These are phyloP conservation scores for Beauveria medogensis DNA, from an alignment of 2,329 filamentous ascomycete species.

Conservation along the genomic window DNA sequence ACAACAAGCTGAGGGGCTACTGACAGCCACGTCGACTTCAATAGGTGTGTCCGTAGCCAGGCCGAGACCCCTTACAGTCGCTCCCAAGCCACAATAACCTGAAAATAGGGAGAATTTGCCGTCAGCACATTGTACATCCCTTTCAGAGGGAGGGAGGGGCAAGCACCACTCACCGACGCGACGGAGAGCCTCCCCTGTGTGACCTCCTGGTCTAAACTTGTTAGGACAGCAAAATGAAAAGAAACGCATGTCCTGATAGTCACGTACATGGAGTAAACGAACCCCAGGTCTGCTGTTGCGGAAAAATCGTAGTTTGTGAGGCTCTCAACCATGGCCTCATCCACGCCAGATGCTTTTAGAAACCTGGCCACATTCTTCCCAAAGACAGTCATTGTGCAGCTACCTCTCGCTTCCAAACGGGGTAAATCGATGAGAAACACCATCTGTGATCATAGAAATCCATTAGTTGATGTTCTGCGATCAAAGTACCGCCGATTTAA, in stretches of 20 bases:
- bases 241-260: not conserved
- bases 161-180: conserved; percentile 22
- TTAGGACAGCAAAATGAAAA: conserved; percentile 12
- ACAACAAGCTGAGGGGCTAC: conserved; percentile 19
- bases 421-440: conserved; percentile 93
- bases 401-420: conserved; percentile 33
- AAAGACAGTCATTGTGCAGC: conserved; percentile 42
- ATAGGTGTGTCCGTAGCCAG: conserved; percentile 47
- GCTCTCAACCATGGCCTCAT: conserved; percentile 56
- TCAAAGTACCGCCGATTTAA: not conserved
- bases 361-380: conserved; percentile 64
- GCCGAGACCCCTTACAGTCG: conserved; percentile 55
- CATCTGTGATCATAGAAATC: conserved; percentile 37
- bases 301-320: conserved; percentile 75
- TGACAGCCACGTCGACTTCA: conserved; percentile 65
- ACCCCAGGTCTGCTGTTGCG: conserved; percentile 61
- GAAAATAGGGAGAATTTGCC: conserved; percentile 14
- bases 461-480: not conserved
- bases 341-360: conserved; percentile 56
- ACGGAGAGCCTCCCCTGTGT: conserved; percentile 22
- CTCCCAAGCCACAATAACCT: conserved; percentile 70
- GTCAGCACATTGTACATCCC: not conserved
- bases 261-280: conserved; percentile 76
- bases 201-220: conserved; percentile 26
- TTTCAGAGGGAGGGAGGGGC: not conserved